Conservation (phyloP, 352 stramenopile genomes). For the Globisporangium ultimum region DNA sequence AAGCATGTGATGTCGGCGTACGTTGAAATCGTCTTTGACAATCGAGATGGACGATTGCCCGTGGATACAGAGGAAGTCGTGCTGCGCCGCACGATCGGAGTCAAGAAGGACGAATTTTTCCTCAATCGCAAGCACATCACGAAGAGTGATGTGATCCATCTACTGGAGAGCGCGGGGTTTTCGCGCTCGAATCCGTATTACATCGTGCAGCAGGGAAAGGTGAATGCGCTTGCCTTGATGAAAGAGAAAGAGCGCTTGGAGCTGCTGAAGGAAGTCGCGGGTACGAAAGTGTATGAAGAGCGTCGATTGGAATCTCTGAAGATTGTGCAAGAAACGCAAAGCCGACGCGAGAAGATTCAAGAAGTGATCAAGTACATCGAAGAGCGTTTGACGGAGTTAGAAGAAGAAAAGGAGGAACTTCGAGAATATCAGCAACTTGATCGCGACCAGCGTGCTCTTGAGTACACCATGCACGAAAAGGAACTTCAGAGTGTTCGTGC, state of each 20-base stretch:
- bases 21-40: slow-evolving; percentile 99
- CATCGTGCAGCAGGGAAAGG: slow-evolving; percentile 99
- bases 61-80: slow-evolving; percentile 93
- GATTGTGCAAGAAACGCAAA: slow-evolving; percentile 96
- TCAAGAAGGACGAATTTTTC: slow-evolving; percentile 99
- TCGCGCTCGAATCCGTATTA: slow-evolving; percentile 99
- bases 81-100: slow-evolving; percentile 96
- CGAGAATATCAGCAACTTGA: slow-evolving; percentile 95
- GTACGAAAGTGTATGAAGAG: slow-evolving; percentile 99
- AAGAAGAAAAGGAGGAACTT: slow-evolving; percentile 99
- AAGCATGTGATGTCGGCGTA: slow-evolving; percentile 96
- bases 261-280: slow-evolving; percentile 98
- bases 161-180: slow-evolving; percentile 99
- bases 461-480: slow-evolving; percentile 96
- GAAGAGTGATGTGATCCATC: slow-evolving; percentile 97
- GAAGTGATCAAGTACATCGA: slow-evolving; percentile 96
- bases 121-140: slow-evolving; percentile 98
- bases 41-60: slow-evolving; percentile 94
- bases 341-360: slow-evolving; percentile 95
- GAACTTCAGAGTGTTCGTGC: slow-evolving; percentile 62
- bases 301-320: slow-evolving; percentile 94
- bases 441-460: slow-evolving; percentile 91
- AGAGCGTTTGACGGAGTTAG: slow-evolving; percentile 91
- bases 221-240: slow-evolving; percentile 98
- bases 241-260: slow-evolving; percentile 96